A percentile compares a stretch with the other conserved stretches of the same genome.
phyloP scores from a whole-genome alignment of 2,329 filamentous ascomycete species.

The Hypoxylon sp. region DNA sequence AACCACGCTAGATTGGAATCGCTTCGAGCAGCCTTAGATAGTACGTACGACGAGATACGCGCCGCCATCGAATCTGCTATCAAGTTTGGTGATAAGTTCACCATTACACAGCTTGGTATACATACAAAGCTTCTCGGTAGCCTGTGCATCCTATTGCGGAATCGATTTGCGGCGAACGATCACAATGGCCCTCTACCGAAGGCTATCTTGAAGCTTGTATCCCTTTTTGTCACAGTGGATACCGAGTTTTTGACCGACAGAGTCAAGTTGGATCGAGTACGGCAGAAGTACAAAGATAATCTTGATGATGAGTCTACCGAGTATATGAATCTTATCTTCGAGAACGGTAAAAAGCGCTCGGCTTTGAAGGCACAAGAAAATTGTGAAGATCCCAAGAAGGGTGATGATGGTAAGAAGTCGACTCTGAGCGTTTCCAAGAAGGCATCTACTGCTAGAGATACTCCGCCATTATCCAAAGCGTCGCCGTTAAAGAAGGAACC shows the following conservation, averaged over 20 bases:
- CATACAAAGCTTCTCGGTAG: constrained; percentile 71
- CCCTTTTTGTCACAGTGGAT: constrained; percentile 73
- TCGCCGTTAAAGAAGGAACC: constrained; percentile 32
- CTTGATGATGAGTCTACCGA: constrained; percentile 69
- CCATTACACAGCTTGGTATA: constrained; percentile 71
- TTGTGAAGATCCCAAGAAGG: constrained; percentile 44
- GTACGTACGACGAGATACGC: constrained; percentile 65
- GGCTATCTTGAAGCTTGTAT: constrained; percentile 72
- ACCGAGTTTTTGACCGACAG: constrained; percentile 72
- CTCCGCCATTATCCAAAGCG: constrained; percentile 23
- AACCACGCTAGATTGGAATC: constrained; percentile 52
- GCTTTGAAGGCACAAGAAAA: constrained; percentile 48
- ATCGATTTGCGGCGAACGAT: constrained; percentile 67
- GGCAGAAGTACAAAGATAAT: constrained; percentile 76
- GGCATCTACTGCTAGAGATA: constrained; percentile 31
- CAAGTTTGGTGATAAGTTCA: constrained; percentile 68
- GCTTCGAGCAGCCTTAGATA: constrained; percentile 60
- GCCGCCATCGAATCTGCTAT: constrained; percentile 68
- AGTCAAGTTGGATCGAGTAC: constrained; percentile 76
- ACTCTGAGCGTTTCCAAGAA: constrained; percentile 36
- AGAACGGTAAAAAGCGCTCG: constrained; percentile 48
- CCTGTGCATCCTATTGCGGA: constrained; percentile 68
- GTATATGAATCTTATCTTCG: constrained; percentile 60
- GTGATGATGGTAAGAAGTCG: constrained; percentile 47
- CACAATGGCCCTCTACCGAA: constrained; percentile 69